Evolutionary conservation across 2,329 filamentous ascomycete species (phyloP).

Genomic region (Bertia moriformis): DNA sequence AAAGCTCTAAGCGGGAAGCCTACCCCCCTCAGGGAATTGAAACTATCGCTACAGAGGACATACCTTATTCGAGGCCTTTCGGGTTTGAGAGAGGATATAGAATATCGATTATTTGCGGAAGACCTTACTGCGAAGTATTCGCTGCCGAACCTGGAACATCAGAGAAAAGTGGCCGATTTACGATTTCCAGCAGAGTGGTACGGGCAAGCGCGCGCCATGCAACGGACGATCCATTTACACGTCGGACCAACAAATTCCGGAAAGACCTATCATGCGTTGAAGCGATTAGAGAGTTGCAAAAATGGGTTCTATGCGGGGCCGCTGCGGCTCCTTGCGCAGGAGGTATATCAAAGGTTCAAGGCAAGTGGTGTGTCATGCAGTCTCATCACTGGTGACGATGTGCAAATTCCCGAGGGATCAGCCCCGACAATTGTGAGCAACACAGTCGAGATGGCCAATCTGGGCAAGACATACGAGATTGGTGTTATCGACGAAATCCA

Average conservation of each 20-base stretch:
- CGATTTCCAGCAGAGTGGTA: conserved; percentile 90
- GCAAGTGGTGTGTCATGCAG: conserved; percentile 65
- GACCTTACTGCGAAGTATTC: neutral
- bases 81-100: neutral
- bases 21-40: neutral
- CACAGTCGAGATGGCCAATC: conserved; percentile 75
- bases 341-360: conserved; percentile 78
- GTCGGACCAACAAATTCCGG: conserved; percentile 96
- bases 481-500: conserved; percentile 98
- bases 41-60: neutral
- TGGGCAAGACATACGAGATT: conserved; percentile 55
- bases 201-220: conserved; percentile 64
- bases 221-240: conserved; percentile 77
- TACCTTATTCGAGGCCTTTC: neutral
- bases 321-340: conserved; percentile 74
- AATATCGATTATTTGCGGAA: neutral
- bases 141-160: conserved; percentile 11
- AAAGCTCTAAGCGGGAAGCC: neutral
- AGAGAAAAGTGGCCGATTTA: conserved; percentile 61
- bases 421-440: conserved; percentile 55
- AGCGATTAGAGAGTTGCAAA: conserved; percentile 63
- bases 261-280: conserved; percentile 88
- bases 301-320: conserved; percentile 83
- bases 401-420: conserved; percentile 43
- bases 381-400: conserved; percentile 82